Evolutionary conservation across 1,284 basidiomycete species (phyloP), one percentile per base, ranked within the genome.

Genomic region (Dichomitus squalens): DNA sequence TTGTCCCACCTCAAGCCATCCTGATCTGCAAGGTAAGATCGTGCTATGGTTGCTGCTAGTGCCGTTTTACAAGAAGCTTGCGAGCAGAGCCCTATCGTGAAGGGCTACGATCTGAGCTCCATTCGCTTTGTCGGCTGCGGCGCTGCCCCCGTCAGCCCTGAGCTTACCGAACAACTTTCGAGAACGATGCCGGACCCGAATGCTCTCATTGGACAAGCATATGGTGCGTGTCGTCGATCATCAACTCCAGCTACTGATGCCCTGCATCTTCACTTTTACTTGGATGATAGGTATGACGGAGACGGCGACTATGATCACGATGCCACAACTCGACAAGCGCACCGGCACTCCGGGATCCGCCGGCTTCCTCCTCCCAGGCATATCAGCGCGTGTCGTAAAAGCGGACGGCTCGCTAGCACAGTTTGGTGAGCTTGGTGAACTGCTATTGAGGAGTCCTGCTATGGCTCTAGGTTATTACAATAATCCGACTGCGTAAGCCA

Each of bases 71-170:
- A n/a, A n/a, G n/a, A n/a, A n/a, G 2, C 31, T 29, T 7, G 9
- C 8, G 16, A 7, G 3, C 47, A 90, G 85, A 83, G 86, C 68
- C 82, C 87, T 21, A 78, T 77, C 12, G 77, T 81, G 18, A 82
- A 85, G 65, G 75, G 86, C 23, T 86, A 86, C 66, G 80, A 90
- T 61, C 73, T 93, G 20, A 77, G 75, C 33, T 72, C 76, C 40
- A 69, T 92, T 47, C 74, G 82, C 52, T 74, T 79, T 62, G 76
- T 83, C 57, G 79, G 88, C 72, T 76, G 75, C 31, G 86, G 88
- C 21, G 90, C 87, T 0, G 89, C 89, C 0, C 89, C 89, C 1
- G 71, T 92, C 1, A 83, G 87, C 3, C 72, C 78, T 18, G 88
- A 88, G 63, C 74, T 87, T 12, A 83, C 79, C 54, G 63, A 76